A percentile compares a stretch with the other conserved stretches of the same genome.
Evolutionary conservation across 148 eudicot species (phyloP).

Genomic region (Rhododendron ferrugineum): DNA sequence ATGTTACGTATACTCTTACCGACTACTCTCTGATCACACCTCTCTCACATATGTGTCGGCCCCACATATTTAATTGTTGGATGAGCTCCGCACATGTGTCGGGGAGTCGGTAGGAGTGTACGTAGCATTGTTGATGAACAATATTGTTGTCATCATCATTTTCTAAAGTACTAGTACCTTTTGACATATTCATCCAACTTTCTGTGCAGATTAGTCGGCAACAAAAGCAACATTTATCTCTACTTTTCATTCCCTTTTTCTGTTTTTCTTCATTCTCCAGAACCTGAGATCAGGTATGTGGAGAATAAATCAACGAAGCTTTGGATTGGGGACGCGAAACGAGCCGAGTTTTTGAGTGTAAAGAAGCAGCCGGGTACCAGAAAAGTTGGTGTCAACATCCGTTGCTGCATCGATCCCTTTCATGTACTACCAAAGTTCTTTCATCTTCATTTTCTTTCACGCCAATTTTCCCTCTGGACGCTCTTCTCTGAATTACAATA

Average conservation of each 20-base stretch:
- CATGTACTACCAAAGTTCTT: neutral
- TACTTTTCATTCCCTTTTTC: neutral
- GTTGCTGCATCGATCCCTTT: neutral
- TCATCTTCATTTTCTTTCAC: neutral
- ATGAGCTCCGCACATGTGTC: too few relatives aligned
- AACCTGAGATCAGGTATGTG: neutral
- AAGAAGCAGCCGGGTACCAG: neutral
- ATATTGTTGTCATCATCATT: neutral
- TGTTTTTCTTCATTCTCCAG: neutral
- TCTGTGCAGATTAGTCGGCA: conserved; percentile 3
- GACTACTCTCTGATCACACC: too few relatives aligned
- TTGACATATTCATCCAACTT: conserved; percentile 9
- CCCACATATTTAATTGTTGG: too few relatives aligned
- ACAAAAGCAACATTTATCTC: neutral
- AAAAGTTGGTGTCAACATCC: neutral
- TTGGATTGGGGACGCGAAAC: conserved; percentile 12
- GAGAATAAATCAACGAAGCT: neutral
- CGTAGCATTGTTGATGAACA: too few relatives aligned
- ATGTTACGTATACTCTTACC: too few relatives aligned
- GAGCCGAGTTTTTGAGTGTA: neutral
- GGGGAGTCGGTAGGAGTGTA: too few relatives aligned
- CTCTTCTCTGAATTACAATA: neutral
- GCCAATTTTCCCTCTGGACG: neutral
- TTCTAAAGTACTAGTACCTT: neutral
- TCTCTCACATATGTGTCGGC: too few relatives aligned